Base-by-base conservation (phyloP, 179 eudicot genomes). In the Beta corolliflora region DNA sequence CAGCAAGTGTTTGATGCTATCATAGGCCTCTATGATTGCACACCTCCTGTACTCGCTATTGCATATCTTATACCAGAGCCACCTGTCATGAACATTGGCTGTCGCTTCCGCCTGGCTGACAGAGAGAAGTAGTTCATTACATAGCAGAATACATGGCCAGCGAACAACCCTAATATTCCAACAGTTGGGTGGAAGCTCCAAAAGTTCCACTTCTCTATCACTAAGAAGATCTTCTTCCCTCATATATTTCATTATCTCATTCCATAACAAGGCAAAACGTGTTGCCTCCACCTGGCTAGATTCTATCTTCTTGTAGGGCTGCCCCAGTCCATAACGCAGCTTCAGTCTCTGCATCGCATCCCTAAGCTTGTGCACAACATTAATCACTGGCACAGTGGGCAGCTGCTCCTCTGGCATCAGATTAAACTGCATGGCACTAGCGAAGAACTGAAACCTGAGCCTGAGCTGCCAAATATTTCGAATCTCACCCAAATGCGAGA, bases 401-500 rank as follows among this genome's bases (percentile, higher is more conserved):
- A 79, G 82, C 82, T 66, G 85, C 75, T 94, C 89, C 72, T 91
- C 97, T 7, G 99, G 93, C 92, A 91, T 92, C 64, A 95, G 87
- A 87, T 94, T 94, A 80, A 95, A 95, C 87, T 94, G 97, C 90
- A 95, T 81, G 41, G 99, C 99, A 83, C 98, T 91, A 5, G 97
- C 94, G 80, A 95, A 95, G 90, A 95, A 95, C 88, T 92, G 99
- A 83, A 94, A 95, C 80, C 99, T 89, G 31, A 95, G 91, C 87
- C 98, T 92, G 60, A 95, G 90, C 83, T 95, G 99, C 79, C 84
- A 72, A 10, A 89, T 88, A 75, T 88, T 95, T 76, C 99, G 89
- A 80, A 95, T 95, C 86, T 95, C 99, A 10, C 99, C 99, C 82
- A 95, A 83, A 85, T 95, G 99, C 3, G 97, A 90, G 79, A 95